These are phyloP conservation scores for Chamaecrista fasciculata DNA, from an alignment of 306 rosid genomes.

Conservation along the genomic window DNA sequence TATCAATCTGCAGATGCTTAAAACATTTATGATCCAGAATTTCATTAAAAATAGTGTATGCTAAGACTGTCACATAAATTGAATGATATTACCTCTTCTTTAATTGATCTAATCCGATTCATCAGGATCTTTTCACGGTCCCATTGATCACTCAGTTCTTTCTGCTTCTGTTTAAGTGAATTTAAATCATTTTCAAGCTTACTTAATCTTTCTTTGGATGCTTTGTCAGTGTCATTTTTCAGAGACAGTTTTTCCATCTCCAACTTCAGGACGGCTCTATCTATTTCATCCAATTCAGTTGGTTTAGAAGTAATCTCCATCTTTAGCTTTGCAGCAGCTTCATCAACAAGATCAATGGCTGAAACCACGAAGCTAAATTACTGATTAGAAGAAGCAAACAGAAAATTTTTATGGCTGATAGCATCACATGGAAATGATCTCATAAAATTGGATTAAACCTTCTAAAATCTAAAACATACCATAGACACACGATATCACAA, in stretches of 20 bases:
- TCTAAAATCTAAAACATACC: conserved; percentile 13
- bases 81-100: conserved; percentile 72
- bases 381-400: conserved; percentile 1
- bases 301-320: conserved; percentile 99
- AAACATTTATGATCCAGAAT: conserved; percentile 16
- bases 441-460: not conserved
- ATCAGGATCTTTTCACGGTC: conserved; percentile 77
- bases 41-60: not conserved
- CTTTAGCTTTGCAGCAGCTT: conserved; percentile 97
- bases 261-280: conserved; percentile 79
- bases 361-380: conserved; percentile 35
- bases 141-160: conserved; percentile 76
- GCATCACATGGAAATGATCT: not conserved
- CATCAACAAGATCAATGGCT: conserved; percentile 99
- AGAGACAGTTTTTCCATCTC: conserved; percentile 96
- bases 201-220: conserved; percentile 83
- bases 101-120: conserved; percentile 79
- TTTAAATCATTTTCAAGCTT: conserved; percentile 79
- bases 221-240: conserved; percentile 90
- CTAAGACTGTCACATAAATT: conserved; percentile 7
- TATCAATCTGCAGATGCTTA: conserved; percentile 62
- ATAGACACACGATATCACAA: not conserved
- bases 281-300: conserved; percentile 89
- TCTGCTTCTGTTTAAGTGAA: conserved; percentile 80
- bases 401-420: not conserved